A percentile compares a stretch with the other conserved stretches of the same genome.
phyloP scores from a whole-genome alignment of 331 rosid species.

The Spiraea crenata region DNA sequence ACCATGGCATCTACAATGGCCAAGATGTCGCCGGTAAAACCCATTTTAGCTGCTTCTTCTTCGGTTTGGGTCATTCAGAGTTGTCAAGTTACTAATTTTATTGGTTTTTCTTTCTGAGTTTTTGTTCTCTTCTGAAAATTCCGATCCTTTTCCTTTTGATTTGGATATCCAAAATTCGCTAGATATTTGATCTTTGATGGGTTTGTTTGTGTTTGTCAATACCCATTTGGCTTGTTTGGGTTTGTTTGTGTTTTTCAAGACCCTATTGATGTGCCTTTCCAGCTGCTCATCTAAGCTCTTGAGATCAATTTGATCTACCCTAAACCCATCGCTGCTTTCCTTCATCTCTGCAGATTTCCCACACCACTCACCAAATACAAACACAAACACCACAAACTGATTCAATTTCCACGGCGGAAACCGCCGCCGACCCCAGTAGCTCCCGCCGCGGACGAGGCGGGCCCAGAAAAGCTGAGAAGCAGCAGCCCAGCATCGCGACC shows the following conservation, averaged over 20 bases:
- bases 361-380: too few relatives aligned
- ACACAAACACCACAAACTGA: constrained; percentile 1
- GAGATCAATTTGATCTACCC: constrained; percentile 99
- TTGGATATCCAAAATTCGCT: neutral
- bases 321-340: constrained; percentile 76
- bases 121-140: constrained; percentile 4
- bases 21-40: constrained; percentile 87
- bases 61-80: neutral
- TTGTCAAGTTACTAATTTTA: neutral
- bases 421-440: constrained; percentile 14
- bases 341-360: constrained; percentile 44
- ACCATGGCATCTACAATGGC: constrained; percentile 84
- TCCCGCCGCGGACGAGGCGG: constrained; percentile 40
- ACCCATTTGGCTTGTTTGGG: neutral
- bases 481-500: constrained; percentile 12
- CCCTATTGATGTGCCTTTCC: constrained; percentile 82
- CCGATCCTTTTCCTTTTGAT: neutral
- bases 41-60: neutral
- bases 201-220: neutral
- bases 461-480: constrained; percentile 34
- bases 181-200: neutral
- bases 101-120: too few relatives aligned
- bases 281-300: constrained; percentile 98
- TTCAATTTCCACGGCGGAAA: constrained; percentile 19
- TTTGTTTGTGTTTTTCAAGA: constrained; percentile 40